Base-by-base conservation (phyloP, 2,329 filamentous ascomycete genomes). In the Trichoderma asperellum region DNA sequence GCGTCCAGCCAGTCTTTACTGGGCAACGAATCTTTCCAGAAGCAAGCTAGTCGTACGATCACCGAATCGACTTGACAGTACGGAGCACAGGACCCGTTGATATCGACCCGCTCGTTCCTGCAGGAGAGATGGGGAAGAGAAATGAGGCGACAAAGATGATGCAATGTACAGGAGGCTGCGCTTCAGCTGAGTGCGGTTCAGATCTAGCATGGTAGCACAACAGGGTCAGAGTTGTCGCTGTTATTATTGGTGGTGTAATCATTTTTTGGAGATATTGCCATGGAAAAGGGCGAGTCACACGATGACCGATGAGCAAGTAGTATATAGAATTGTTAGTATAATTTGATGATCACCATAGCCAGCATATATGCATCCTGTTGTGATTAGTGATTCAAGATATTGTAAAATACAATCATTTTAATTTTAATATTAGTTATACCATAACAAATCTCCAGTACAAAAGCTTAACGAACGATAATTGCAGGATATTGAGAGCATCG, bases 21-120 rank as follows among this genome's bases (percentile, higher is more conserved):
- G 3, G 18, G n/a, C 21, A 12, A 2, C 16, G 8, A 65, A 32
- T 47, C 27, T 52, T 65, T 65, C 62, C 40, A 65, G 62, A 65
- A 65, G 52, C 35, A 32, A 18, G 18, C 5, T 34, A 21, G 52
- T 47, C 35, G 49, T 65, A 56, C 62, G 53, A 66, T 55, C 16
- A 5, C 40, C 18, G 8, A n/a, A n/a, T 27, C 35, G 37, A 57
- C 34, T 6, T 5, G 2, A 24, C n/a, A 3, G 34, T 24, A 55
- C 14, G 29, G 49, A 10, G 47, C 18, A 55, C 21, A 43, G 24
- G 40, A 49, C 53, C 63, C 63, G 63, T 66, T 12, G 53, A 49
- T 34, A 49, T 35, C 53, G 63, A 35, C 53, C 63, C 63, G 63
- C 63, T 27, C 40, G 63, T 66, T 66, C 63, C 63, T 57, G 63